Evolutionary conservation across 768 basidiomycete genomes (phyloP).

Genomic region (Leccinum disarticulatum): DNA sequence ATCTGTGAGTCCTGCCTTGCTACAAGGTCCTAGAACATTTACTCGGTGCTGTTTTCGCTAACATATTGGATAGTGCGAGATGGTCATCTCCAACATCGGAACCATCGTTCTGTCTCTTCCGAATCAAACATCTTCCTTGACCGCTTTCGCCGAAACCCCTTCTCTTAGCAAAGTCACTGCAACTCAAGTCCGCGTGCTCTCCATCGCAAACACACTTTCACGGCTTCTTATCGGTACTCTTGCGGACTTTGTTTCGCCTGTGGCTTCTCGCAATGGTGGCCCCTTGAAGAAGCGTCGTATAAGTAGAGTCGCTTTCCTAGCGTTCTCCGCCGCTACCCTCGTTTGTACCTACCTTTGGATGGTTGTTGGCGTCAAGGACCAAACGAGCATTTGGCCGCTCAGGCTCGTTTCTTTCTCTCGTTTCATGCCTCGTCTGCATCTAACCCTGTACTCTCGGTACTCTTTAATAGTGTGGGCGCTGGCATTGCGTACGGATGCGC

Average conservation of each 20-base stretch:
- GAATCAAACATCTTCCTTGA: slow-evolving; percentile 16
- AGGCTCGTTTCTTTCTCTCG: slow-evolving; percentile 44
- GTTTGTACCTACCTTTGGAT: slow-evolving; percentile 56
- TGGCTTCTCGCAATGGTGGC: slow-evolving; percentile 43
- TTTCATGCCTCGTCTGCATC: background rate
- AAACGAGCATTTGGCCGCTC: slow-evolving; percentile 62
- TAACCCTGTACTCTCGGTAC: slow-evolving; percentile 1
- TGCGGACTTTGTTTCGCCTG: slow-evolving; percentile 72
- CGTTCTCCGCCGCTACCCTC: slow-evolving; percentile 48
- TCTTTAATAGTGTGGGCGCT: slow-evolving; percentile 50
- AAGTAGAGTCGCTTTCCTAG: slow-evolving; percentile 63
- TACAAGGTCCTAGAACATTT: background rate
- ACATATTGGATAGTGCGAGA: slow-evolving; percentile 54
- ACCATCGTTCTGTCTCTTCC: slow-evolving; percentile 70
- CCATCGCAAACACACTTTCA: slow-evolving; percentile 68
- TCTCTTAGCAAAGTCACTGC: slow-evolving; percentile 43
- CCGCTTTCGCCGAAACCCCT: slow-evolving; percentile 12
- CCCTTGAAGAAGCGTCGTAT: slow-evolving; percentile 47
- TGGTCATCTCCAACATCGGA: slow-evolving; percentile 83
- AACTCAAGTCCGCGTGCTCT: slow-evolving; percentile 68
- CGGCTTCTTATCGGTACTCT: slow-evolving; percentile 67
- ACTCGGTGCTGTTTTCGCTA: background rate
- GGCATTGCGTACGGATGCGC: slow-evolving; percentile 69
- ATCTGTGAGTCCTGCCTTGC: slow-evolving; percentile 47
- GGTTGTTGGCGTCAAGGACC: slow-evolving; percentile 45